Base-by-base conservation (phyloP, 495 filamentous ascomycete genomes). In the Margaritispora aquatica region DNA sequence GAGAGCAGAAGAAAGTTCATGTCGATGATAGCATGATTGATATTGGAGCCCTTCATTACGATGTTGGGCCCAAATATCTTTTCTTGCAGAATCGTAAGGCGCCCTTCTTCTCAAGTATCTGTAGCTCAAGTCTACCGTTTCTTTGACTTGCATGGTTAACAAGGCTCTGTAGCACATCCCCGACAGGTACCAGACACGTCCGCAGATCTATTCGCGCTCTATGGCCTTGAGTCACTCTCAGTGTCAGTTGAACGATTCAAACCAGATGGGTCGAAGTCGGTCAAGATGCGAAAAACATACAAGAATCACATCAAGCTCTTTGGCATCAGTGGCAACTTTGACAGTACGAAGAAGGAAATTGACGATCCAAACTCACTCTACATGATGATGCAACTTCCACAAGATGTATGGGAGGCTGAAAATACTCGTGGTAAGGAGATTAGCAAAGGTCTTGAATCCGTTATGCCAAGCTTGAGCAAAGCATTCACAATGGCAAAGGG, bases 21-120 rank as follows among this genome's bases (percentile, higher is more conserved):
- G 69, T 77, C 57, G 69, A 69, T 71, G 77, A 82, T 68, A 73
- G 76, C 71, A 80, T 54, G 27, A 29, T 36, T 38, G 31, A 41
- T 29, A 50, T 81, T 70, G 72, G 79, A 62, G 74, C 77, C 70
- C 75, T 82, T 53, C 78, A 81, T 66, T 59, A 75, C 62, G 76
- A 83, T 71, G 78, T 83, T 55, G 80, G 79, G 68, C 68, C 74
- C 60, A 81, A 80, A 73, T 83, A 83, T 71, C 74, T 81, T 57
- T 73, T 83, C 73, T 80, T 77, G 75, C 80, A 73, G 76, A 78
- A 75, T 79, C 77, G 80, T 83, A 83, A 81, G 80, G 67, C 75
- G 77, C 76, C 76, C 77, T 74, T 64, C 55, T 62, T 58, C 44
- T 63, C 23, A 54, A 49, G n/a, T 41, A 10, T 52, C 53, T 51